Percentiles rank a stretch among this genome's conserved stretches.
Evolutionary conservation across 2,329 filamentous ascomycete species (phyloP).

Genomic region (Aureobasidium namibiae): DNA sequence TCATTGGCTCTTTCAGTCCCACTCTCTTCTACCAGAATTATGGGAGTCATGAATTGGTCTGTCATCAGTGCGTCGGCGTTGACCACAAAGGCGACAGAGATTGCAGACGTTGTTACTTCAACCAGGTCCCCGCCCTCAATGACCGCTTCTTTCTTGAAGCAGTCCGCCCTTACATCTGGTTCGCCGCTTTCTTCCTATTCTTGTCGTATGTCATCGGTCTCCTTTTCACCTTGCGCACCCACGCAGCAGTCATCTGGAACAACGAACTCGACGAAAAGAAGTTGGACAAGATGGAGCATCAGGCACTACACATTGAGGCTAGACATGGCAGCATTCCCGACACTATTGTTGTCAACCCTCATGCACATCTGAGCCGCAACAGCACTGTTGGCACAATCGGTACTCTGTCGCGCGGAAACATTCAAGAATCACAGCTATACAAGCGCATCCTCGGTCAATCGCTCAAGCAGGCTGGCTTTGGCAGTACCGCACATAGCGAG

Average conservation of each 20-base stretch:
- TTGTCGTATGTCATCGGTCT: constrained; percentile 88
- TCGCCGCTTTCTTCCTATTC: constrained; percentile 77
- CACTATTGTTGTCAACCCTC: constrained; percentile 10
- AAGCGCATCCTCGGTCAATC: constrained; percentile 90
- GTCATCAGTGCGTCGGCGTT: constrained; percentile 55
- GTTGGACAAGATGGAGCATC: constrained; percentile 30
- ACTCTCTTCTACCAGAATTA: constrained; percentile 99
- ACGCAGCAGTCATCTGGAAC: constrained; percentile 96
- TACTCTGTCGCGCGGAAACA: constrained; percentile 52
- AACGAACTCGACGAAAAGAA: constrained; percentile 55
- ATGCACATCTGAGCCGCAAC: constrained; percentile 11
- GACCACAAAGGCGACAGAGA: constrained; percentile 47
- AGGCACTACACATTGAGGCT: constrained; percentile 19
- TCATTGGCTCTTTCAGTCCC: constrained; percentile 89
- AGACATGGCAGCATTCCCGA: constrained; percentile 14
- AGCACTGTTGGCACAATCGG: constrained; percentile 16
- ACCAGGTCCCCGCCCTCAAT: constrained; percentile 72
- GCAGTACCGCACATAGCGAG: constrained; percentile 39
- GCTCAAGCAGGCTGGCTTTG: constrained; percentile 70
- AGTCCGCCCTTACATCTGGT: constrained; percentile 87
- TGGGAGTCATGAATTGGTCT: constrained; percentile 92
- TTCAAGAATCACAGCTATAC: constrained; percentile 82
- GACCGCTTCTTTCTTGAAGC: constrained; percentile 87
- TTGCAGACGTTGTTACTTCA: constrained; percentile 90
- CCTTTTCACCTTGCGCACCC: constrained; percentile 90